Percentiles rank a stretch among this genome's conserved stretches.
phyloP scores from a whole-genome alignment of 305 asterid species.

The Plantago rigida region DNA sequence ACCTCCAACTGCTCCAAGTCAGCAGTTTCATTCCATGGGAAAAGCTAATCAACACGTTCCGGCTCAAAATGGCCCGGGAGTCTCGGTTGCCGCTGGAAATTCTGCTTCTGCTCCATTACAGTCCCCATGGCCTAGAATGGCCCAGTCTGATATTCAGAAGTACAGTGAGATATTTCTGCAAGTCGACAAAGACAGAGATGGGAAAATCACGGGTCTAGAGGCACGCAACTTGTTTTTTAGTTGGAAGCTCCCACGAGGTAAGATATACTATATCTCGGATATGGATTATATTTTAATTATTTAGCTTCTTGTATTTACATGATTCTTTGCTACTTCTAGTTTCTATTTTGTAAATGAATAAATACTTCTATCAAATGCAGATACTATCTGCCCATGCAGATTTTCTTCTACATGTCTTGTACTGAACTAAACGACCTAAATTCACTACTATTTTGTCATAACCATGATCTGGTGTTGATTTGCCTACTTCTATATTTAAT shows the following conservation, averaged over 20 bases:
- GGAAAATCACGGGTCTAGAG: conserved; percentile 86
- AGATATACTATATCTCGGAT: conserved; percentile 19
- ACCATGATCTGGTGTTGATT: too few relatives aligned
- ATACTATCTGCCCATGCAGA: too few relatives aligned
- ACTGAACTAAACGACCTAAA: background rate
- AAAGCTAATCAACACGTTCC: conserved; percentile 42
- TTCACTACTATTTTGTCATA: too few relatives aligned
- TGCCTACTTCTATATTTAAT: background rate
- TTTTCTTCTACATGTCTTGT: background rate
- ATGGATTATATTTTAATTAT: background rate
- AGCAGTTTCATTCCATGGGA: conserved; percentile 33
- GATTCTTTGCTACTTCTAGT: conserved; percentile 2
- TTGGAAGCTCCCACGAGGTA: conserved; percentile 94
- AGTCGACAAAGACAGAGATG: conserved; percentile 89
- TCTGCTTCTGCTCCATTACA: conserved; percentile 34
- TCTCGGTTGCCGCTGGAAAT: too few relatives aligned
- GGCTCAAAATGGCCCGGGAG: conserved; percentile 23
- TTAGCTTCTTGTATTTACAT: conserved; percentile 2
- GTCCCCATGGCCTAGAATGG: conserved; percentile 83
- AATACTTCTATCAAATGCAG: too few relatives aligned
- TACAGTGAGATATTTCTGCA: conserved; percentile 74
- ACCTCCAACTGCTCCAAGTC: conserved; percentile 29
- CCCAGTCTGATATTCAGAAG: conserved; percentile 63
- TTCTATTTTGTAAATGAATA: too few relatives aligned
- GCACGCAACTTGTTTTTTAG: conserved; percentile 89